Evolutionary conservation across 495 filamentous ascomycete species (phyloP), one percentile per base, ranked within the genome.

Genomic region (Tuber melanosporum): DNA sequence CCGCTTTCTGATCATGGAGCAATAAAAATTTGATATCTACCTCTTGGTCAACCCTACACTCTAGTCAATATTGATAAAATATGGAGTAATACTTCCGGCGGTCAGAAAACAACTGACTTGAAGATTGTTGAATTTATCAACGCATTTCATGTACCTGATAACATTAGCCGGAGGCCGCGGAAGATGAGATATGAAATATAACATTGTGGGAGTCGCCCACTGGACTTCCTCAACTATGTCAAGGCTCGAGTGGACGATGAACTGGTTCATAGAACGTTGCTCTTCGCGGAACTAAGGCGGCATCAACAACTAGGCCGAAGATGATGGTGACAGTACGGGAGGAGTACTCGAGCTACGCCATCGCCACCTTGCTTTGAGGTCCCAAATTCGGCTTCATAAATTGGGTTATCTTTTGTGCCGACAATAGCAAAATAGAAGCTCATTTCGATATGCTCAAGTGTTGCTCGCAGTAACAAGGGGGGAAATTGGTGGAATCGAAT

Each of bases 381-480:
- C 80, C 95, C 95, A 85, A 99, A 98, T 80, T 96, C 93, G 84
- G 94, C 89, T 85, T 96, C 94, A 87, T 98, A 99, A 75, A 98
- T 89, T 32, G 95, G 94, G 84, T 93, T 94, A 85, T 99, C 95
- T 73, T 92, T 92, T 5, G 95, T 96, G 82, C 93, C 94, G 84
- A 98, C 88, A 75, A 99, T 96, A 82, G 92, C 91, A 85, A 98
- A 98, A 87, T 97, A 97, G 88, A 97, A 98, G 75, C 93, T 97
- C 94, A 98, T 97, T 71, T 78, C 85, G 79, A 83, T 73, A 36
- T 66, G n/a, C 57, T 66, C 2, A 17, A 36, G 57, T 14, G 57
- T 19, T 66, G 26, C 14, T 14, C 15, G 57, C 26, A 66, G 57
- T 62, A 26, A 14, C 57, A 6, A 3, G 57, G 26, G 26, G 12